phyloP scores from a whole-genome alignment of 805 yeast genomes.

The Hanseniaspora mollemarum region DNA sequence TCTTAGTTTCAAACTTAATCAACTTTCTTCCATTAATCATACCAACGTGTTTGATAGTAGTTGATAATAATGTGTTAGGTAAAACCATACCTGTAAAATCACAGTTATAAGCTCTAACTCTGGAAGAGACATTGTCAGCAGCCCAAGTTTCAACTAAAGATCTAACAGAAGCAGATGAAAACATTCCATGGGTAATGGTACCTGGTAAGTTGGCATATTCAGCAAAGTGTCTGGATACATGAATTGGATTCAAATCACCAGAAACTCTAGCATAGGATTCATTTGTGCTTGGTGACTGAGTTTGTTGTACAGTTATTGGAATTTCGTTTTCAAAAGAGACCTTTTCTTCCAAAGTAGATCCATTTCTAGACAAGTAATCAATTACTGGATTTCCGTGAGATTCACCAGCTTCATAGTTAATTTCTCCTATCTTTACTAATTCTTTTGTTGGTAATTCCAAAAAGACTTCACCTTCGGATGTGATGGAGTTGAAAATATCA shows the following conservation, averaged over 20 bases:
- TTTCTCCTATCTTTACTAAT: slow-evolving; percentile 67
- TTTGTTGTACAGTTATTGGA: slow-evolving; percentile 54
- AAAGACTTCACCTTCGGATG: slow-evolving; percentile 72
- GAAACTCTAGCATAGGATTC: slow-evolving; percentile 95
- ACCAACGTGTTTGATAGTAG: slow-evolving; percentile 88
- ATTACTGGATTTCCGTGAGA: slow-evolving; percentile 96
- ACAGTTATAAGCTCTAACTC: slow-evolving; percentile 90
- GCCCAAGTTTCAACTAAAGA: slow-evolving; percentile 96
- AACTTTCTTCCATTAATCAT: slow-evolving; percentile 99
- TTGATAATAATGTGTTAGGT: slow-evolving; percentile 82
- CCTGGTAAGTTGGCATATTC: slow-evolving; percentile 89
- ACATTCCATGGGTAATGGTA: slow-evolving; percentile 98
- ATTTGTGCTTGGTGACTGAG: slow-evolving; percentile 86
- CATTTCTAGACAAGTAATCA: slow-evolving; percentile 85
- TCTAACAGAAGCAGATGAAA: slow-evolving; percentile 89
- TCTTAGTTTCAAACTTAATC: slow-evolving; percentile 79
- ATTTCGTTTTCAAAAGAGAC: slow-evolving; percentile 79
- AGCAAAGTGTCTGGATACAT: slow-evolving; percentile 90
- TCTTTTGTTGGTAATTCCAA: slow-evolving; percentile 89
- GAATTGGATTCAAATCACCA: slow-evolving; percentile 97
- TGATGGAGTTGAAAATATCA: slow-evolving; percentile 63
- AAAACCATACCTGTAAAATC: slow-evolving; percentile 92
- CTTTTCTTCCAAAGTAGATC: slow-evolving; percentile 89
- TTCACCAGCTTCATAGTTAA: slow-evolving; percentile 78
- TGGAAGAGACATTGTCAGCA: slow-evolving; percentile 88